A percentile compares a stretch with the other conserved stretches of the same genome.
These are phyloP conservation scores for Phytophthora capsici DNA, from an alignment of 352 stramenopile species.

Conservation along the genomic window DNA sequence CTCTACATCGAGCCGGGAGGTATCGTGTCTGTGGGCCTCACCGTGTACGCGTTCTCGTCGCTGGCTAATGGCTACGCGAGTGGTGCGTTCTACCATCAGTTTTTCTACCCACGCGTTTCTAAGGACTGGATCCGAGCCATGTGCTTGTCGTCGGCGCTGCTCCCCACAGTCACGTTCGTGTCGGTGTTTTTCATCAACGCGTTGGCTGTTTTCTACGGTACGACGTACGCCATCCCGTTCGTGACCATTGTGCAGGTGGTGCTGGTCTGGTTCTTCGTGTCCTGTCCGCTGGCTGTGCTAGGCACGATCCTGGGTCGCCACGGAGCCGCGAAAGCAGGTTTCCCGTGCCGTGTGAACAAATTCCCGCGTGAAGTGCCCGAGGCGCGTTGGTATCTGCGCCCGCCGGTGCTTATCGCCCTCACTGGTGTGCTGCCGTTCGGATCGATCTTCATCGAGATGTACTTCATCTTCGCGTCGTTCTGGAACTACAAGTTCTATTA, in stretches of 20 bases:
- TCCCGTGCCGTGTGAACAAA: slow-evolving; percentile 96
- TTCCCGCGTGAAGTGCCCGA: slow-evolving; percentile 92
- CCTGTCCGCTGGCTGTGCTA: slow-evolving; percentile 95
- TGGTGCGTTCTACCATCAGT: slow-evolving; percentile 91
- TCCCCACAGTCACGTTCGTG: slow-evolving; percentile 82
- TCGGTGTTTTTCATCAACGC: slow-evolving; percentile 92
- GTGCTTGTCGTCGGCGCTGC: slow-evolving; percentile 77
- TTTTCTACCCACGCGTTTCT: slow-evolving; percentile 92
- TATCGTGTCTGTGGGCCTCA: slow-evolving; percentile 95
- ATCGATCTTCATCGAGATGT: slow-evolving; percentile 99
- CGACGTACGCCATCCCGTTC: slow-evolving; percentile 88
- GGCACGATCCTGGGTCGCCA: slow-evolving; percentile 98
- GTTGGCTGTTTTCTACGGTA: slow-evolving; percentile 81
- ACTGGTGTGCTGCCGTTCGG: slow-evolving; percentile 98
- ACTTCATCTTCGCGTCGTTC: slow-evolving; percentile 99
- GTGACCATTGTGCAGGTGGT: slow-evolving; percentile 92
- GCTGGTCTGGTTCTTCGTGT: slow-evolving; percentile 98
- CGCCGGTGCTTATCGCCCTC: slow-evolving; percentile 91
- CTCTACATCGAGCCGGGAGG: slow-evolving; percentile 97
- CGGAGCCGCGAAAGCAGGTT: slow-evolving; percentile 86
- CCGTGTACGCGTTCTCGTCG: slow-evolving; percentile 95
- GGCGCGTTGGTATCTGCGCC: slow-evolving; percentile 82
- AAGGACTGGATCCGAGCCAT: slow-evolving; percentile 92
- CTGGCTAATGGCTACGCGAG: slow-evolving; percentile 90
- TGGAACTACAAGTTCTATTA: slow-evolving; percentile 99